Evolutionary conservation across 2,329 filamentous ascomycete genomes (phyloP), one percentile per base, ranked within the genome.

Genomic region (Colletotrichum chlorophyti): DNA sequence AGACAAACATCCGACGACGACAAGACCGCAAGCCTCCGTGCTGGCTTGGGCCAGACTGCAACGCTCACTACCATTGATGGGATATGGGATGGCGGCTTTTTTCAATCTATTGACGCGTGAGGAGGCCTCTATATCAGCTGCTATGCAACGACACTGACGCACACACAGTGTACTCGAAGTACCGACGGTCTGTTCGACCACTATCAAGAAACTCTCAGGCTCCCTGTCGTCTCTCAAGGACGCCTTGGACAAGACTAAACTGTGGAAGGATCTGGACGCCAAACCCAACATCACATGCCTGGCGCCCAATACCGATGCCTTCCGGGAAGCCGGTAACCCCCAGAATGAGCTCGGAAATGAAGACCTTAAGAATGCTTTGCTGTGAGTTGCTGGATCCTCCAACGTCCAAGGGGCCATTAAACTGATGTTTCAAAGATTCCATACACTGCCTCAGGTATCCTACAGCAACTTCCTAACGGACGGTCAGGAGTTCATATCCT

Each of bases 251-350:
- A 57, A 58, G 23, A 50, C 59, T 2, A 54, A 24, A 5, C 45
- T 65, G 3, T 66, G 59, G 50, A 40, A 42, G 12, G 38, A 60
- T 14, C 57, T 67, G n/a, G 63, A 68, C 48, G 50, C 52, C 21
- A 38, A 46, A 1, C 19, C 47, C 35, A 66, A 68, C 43, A 41
- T 68, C 32, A 68, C 65, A 1, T 68, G 65, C 26, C 60, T 68
- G 14, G 65, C 54, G 1, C 65, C 65, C 10, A 66, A 31, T 34
- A 60, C 59, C 21, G 48, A 27, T 12, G 64, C 62, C 6, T 66
- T 66, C 53, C 29, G 34, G 1, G 38, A 48, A 6, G 65, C 65
- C 3, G 65, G 61, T 9, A 64, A 59, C 9, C 65, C 65, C 0
- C 52, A 67, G 29, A 35, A 52, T 12, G 55, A 15, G 0, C 54